A percentile compares a stretch with the other conserved stretches of the same genome.
These are phyloP conservation scores for Escallonia herrerae DNA, from an alignment of 129 eudicot species.

Conservation along the genomic window DNA sequence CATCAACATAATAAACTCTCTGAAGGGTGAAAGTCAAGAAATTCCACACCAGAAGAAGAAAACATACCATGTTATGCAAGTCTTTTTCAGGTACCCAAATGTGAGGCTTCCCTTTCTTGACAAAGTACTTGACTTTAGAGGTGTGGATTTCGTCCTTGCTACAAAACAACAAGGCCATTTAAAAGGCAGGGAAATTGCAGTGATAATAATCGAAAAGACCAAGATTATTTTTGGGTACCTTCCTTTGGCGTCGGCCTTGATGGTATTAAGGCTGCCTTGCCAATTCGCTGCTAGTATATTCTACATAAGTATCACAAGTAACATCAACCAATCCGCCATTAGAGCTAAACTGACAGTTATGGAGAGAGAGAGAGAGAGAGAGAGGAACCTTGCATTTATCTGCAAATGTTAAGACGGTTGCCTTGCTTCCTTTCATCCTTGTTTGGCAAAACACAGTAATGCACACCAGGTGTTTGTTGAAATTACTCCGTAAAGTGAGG, in stretches of 20 bases:
- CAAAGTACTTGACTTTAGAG: conserved; percentile 73
- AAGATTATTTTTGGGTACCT: conserved; percentile 35
- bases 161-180: not conserved
- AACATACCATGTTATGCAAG: conserved; percentile 70
- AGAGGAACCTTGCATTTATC: conserved; percentile 72
- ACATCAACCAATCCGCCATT: not conserved
- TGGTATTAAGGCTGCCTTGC: conserved; percentile 78
- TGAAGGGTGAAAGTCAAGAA: not conserved
- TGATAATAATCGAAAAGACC: not conserved
- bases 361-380: not conserved
- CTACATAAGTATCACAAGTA: conserved; percentile 24
- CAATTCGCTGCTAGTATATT: conserved; percentile 80
- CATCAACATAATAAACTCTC: not conserved
- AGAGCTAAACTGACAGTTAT: not conserved
- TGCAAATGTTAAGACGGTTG: conserved; percentile 44
- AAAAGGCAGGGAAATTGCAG: not conserved
- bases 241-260: conserved; percentile 64
- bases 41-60: not conserved
- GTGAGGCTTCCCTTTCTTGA: conserved; percentile 70
- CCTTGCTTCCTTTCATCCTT: conserved; percentile 34
- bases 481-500: conserved; percentile 10
- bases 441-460: not conserved
- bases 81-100: conserved; percentile 80
- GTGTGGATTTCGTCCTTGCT: conserved; percentile 71
- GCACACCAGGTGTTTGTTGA: conserved; percentile 42